Base-by-base conservation (phyloP, 768 basidiomycete genomes). In the Plicaturopsis crispa region DNA sequence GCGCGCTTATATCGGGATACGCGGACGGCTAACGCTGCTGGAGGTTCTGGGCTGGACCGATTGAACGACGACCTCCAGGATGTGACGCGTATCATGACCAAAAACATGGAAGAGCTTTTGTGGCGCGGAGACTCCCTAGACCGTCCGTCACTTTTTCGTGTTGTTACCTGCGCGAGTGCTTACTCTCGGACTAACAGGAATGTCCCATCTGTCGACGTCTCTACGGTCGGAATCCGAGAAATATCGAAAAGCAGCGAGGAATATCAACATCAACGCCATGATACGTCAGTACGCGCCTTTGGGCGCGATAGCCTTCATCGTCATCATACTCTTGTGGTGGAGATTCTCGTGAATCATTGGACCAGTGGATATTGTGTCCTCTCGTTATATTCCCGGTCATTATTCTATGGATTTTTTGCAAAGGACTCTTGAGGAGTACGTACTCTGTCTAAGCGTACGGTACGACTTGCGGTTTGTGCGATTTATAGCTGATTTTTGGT, bases 1-100 rank as follows among this genome's bases (percentile, higher is more conserved):
- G 87, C 93, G 4, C 79, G 94, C 35, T 70, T 98, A 31, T 99
- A 99, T 61, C 80, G 80, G 48, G 96, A 99, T 59, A 90, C 93
- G 33, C 76, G 93, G 48, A 88, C 89, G 34, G 85, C 85, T 16
- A 78, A 60, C 42, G 80, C 84, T 16, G 71, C 81, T 16, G 72
- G 66, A 14, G 52, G 69, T 40, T 82, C 79, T 10, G 73, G 75
- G 38, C 59, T 99, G 39, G 90, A 92, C 58, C 84, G 73, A 60
- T 69, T 99, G 33, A 98, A 98, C 53, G 92, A 91, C 52, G 94
- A 99, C 48, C 67, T 99, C 24, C 91, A 96, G 55, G 96, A 99
- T 54, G 96, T 99, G 43, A 97, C 96, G 35, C 72, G 90, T 47
- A 98, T 99, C 61, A 98, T 99, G 96, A 98, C 96, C 6, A 98